Base-by-base conservation (phyloP, 495 filamentous ascomycete species). In the Penicillium ochrochloron region DNA sequence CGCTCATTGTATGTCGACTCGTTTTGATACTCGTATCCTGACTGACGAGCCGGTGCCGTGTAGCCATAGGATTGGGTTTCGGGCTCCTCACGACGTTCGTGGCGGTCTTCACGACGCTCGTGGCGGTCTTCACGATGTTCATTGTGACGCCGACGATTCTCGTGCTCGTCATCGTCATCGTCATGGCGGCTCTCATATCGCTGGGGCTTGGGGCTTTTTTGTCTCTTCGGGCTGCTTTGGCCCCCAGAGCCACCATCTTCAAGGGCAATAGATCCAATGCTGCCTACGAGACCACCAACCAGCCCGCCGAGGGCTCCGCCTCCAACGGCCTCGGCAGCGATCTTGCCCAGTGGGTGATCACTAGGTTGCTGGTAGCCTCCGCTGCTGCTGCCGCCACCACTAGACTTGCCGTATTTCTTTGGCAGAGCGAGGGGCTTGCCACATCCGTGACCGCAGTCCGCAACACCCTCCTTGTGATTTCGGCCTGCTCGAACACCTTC, bases 391-490 rank as follows among this genome's bases (percentile, higher is more conserved):
- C 73, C 75, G 52, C 74, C 59, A 2, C 75, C 64, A 19, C 76
- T 68, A 33, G 29, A 10, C 25, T 44, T 41, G 37, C 56, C 35
- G 14, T 58, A 19, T n/a, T 27, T 41, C 35, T 76, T 81, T 31
- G 83, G 82, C 73, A 90, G 83, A 25, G 84, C 77, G 5, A 92
- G 71, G 14, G 90, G 88, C 67, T 89, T 89, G 53, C 92, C 89
- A 69, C 92, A 95, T 50, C 93, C 93, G 74, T 96, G 93, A 27
- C 93, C 93, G 39, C 82, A 85, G 67, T 97, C 93, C 19, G 90
- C 78, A n/a, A 92, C 88, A 27, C 91, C 92, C 67, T 92, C 89
- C 71, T 90, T 92, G 74, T 96, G 93, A 71, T 97, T 96, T 46
- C 84, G 80, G 44, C 91, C 92, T 58, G 84, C 77, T 64, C 84